Evolutionary conservation across 1,139 yeast genomes (phyloP), one percentile per base, ranked within the genome.

Genomic region (Hemisphaericaspora xylanilytica): DNA sequence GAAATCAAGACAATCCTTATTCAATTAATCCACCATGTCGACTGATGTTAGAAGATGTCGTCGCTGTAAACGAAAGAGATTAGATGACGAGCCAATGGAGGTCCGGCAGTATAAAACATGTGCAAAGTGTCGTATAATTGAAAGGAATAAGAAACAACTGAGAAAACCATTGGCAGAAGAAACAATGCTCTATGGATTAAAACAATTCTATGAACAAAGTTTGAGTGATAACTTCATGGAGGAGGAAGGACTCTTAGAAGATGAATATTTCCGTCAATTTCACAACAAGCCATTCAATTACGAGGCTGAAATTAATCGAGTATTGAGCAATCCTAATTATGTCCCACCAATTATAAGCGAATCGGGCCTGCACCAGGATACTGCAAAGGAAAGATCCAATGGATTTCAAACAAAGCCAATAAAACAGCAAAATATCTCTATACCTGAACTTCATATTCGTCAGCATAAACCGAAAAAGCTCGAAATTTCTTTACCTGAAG

Each of bases 81-180:
- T 75, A 49, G 76, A 72, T 42, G 78, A 75, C 45, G 82, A 77
- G 55, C 78, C 79, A n/a, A 73, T 77, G 1, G 81, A 75, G 46
- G 80, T 76, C n/a, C n/a, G 73, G 48, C 80, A 75, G 49, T 77
- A 75, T 55, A 75, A 75, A 49, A 77, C 82, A 2, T 77, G 82
- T 59, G 79, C 78, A 54, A 75, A 77, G 46, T 77, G 82, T 56
- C 69, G 82, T 45, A 73, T 75, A 52, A 73, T 76, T 38, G 82
- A 77, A 51, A 55, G 75, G 39, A 70, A 68, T 51, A 70, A 72
- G 54, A 69, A 70, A 58, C 67, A 68, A 52, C 66, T 61, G 60
- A 59, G 75, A 35, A 68, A 68, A 45, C 75, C 72, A 9, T 60
- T 70, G 53, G 75, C 75, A 4, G 75, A 70, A 48, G 76, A 70